Conservation (phyloP, 768 basidiomycete genomes). For the Suillus ampliporus region DNA sequence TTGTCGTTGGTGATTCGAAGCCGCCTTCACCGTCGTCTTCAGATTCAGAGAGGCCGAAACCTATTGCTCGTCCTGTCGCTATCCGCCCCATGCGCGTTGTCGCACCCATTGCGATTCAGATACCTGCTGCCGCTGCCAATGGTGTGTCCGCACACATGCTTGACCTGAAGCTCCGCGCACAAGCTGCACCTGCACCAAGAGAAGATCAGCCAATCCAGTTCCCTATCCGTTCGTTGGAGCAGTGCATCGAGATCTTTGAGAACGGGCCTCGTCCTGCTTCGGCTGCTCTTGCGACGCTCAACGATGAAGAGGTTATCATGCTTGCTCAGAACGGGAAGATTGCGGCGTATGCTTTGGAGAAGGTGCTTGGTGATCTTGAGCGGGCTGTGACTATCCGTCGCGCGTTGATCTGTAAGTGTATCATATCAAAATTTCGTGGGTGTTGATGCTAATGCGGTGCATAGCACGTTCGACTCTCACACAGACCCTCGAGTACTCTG, state of each 20-base stretch:
- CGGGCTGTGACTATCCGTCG: conserved; percentile 87
- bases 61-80: conserved; percentile 18
- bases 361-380: conserved; percentile 87
- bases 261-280: conserved; percentile 69
- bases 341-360: conserved; percentile 93
- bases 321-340: conserved; percentile 92
- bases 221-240: conserved; percentile 63
- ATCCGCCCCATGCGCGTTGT: conserved; percentile 3
- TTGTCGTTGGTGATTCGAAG: conserved; percentile 29
- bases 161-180: conserved; percentile 41
- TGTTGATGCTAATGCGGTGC: conserved; percentile 11
- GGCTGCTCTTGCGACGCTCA: conserved; percentile 63
- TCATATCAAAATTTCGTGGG: not conserved
- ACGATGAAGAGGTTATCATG: conserved; percentile 91
- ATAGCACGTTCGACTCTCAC: conserved; percentile 85
- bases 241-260: conserved; percentile 82
- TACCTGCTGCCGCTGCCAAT: conserved; percentile 19
- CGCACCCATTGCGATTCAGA: conserved; percentile 32
- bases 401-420: conserved; percentile 84
- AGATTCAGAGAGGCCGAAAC: conserved; percentile 26
- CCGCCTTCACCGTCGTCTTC: conserved; percentile 1
- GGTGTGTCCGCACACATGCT: conserved; percentile 36
- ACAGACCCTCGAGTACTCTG: conserved; percentile 81
- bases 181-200: conserved; percentile 20
- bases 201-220: conserved; percentile 21